Evolutionary conservation across 2,329 filamentous ascomycete species (phyloP).

Genomic region (Trichoderma sp.): DNA sequence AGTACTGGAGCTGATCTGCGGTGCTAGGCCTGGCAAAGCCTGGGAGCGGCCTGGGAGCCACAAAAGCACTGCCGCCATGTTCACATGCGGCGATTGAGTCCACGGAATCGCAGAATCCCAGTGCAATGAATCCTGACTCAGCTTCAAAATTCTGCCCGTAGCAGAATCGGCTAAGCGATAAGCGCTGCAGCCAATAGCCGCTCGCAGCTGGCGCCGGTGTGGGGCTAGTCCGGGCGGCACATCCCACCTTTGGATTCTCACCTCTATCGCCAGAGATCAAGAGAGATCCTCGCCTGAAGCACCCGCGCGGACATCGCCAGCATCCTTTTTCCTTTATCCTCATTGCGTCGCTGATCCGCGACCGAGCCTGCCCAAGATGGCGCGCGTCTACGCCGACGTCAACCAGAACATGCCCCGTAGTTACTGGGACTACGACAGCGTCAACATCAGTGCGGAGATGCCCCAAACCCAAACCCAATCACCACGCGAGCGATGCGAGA

Average conservation of each 20-base stretch:
- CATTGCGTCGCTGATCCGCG: slow-evolving; percentile 29
- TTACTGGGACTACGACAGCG: slow-evolving; percentile 99
- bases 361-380: slow-evolving; percentile 56
- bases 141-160: neutral
- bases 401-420: slow-evolving; percentile 98
- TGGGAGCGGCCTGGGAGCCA: neutral
- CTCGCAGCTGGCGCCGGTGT: neutral
- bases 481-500: neutral
- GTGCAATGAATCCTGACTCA: neutral
- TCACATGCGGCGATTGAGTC: neutral
- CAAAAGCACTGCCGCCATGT: neutral
- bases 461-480: neutral
- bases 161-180: slow-evolving; percentile 24
- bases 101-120: neutral
- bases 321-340: slow-evolving; percentile 16
- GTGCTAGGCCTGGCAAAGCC: neutral
- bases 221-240: slow-evolving; percentile 13
- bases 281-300: slow-evolving; percentile 14
- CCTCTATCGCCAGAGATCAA: slow-evolving; percentile 12
- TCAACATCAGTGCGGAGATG: slow-evolving; percentile 75
- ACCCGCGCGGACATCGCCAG: slow-evolving; percentile 18
- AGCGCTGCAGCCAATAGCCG: slow-evolving; percentile 26
- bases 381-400: slow-evolving; percentile 97
- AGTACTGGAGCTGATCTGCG: neutral
- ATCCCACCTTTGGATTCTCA: slow-evolving; percentile 23